These are phyloP conservation scores for Chamaecyparis obtusa DNA, from an alignment of 75 land plant species.

Conservation along the genomic window DNA sequence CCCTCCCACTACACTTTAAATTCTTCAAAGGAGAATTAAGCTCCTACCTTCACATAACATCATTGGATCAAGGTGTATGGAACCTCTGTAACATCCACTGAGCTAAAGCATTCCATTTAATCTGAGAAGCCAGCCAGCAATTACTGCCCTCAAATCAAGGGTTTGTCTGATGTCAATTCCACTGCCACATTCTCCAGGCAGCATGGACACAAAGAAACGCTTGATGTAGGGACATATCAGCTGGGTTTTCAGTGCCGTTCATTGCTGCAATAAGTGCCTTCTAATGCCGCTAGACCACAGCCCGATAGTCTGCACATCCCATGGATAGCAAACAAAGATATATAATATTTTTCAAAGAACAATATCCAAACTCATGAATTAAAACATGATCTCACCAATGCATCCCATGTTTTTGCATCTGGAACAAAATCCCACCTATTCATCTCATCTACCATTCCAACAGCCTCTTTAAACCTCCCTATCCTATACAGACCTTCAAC, in stretches of 20 bases:
- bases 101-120: not conserved
- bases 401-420: not conserved
- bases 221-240: not conserved
- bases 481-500: not conserved
- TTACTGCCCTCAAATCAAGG: not conserved
- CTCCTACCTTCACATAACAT: not conserved
- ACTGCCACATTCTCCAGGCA: not conserved
- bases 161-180: not conserved
- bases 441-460: slow-evolving; percentile 5
- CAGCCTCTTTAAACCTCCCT: slow-evolving; percentile 8
- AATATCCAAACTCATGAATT: not conserved
- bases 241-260: not conserved
- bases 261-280: not conserved
- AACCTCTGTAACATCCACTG: not conserved
- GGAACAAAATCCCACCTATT: slow-evolving; percentile 6
- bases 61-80: too few species aligned
- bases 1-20: not conserved
- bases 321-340: not conserved
- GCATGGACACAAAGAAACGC: not conserved
- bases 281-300: not conserved
- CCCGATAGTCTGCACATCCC: not conserved
- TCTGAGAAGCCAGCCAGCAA: not conserved
- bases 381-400: slow-evolving; percentile 7
- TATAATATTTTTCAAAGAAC: not conserved
- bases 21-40: not conserved